A percentile compares a stretch with the other conserved stretches of the same genome.
phyloP scores from a whole-genome alignment of 768 basidiomycete genomes.

The Rhizopogon sp. region DNA sequence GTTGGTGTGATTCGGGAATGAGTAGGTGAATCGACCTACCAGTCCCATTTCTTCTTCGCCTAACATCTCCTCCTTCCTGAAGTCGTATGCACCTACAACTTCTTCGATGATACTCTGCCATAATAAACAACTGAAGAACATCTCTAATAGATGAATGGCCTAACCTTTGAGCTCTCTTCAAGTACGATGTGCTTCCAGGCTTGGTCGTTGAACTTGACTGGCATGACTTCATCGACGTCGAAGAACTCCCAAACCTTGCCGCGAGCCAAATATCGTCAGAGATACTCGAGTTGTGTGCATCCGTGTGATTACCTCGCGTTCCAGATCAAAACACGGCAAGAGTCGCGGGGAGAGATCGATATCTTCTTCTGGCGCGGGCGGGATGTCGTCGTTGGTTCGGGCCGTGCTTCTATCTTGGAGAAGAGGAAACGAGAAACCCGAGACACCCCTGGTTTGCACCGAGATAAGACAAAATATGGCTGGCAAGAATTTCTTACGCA shows the following conservation, averaged over 20 bases:
- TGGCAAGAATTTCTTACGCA: neutral
- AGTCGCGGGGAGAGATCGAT: neutral
- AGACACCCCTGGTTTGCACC: neutral
- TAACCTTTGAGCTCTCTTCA: neutral
- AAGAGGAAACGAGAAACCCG: neutral
- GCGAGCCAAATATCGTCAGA: neutral
- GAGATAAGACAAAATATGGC: neutral
- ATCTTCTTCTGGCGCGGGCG: neutral
- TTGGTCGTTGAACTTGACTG: neutral
- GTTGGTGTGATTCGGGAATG: neutral
- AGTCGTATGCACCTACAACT: neutral
- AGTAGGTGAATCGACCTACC: neutral
- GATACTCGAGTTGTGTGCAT: neutral
- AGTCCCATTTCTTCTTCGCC: neutral
- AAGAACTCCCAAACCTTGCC: neutral
- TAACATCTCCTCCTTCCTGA: neutral
- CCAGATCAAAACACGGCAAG: neutral
- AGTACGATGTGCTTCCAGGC: constrained; percentile 3
- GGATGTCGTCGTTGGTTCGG: neutral
- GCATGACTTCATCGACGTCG: neutral
- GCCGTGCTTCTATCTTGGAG: neutral
- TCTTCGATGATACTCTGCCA: neutral
- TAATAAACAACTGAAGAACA: neutral
- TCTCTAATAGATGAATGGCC: too few relatives aligned
- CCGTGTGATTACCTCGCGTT: neutral